Evolutionary conservation across 495 filamentous ascomycete genomes (phyloP), one percentile per base, ranked within the genome.

Genomic region (Aspergillus biplanus): DNA sequence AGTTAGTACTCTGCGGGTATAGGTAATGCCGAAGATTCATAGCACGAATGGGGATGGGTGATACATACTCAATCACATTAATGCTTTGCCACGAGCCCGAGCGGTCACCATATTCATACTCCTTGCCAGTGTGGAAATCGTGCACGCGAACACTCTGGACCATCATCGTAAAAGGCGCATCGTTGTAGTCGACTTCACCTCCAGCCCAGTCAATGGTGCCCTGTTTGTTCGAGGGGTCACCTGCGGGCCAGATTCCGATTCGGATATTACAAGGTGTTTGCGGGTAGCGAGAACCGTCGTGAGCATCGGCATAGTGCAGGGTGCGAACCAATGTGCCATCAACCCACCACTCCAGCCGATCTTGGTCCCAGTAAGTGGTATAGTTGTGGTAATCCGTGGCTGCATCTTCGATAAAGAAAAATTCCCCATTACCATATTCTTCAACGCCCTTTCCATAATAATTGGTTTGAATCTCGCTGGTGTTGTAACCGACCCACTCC

Each of bases 251-350:
- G 58, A 88, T 80, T 60, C 95, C 95, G 56, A 97, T 82, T 71
- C 92, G 92, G 67, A 97, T 74, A 62, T 89, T 86, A 88, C 93
- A 92, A 4, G 94, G 94, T 2, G 92, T 94, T 75, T 97, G 94
- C 4, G 95, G 95, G 75, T 90, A 99, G 71, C 90, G 87, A 56
- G 80, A 80, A 52, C 79, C 90, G 18, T 88, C 85, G 62, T 77
- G 68, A 56, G 73, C 75, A 34, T 90, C 87, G 37, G 68, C 72
- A 49, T 75, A 78, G 27, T 68, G 68, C 32, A 97, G 77, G 2
- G 88, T 89, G 50, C 95, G 86, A 50, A 94, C 83, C 18, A 88
- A 76, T 1, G 74, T 76, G 44, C 87, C 88, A 65, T 92, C 92
- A 60, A 97, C 87, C 68, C 83, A 87, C 94, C 95, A 99, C 42